Base-by-base conservation (phyloP, 495 filamentous ascomycete genomes). In the Neurospora sp. region DNA sequence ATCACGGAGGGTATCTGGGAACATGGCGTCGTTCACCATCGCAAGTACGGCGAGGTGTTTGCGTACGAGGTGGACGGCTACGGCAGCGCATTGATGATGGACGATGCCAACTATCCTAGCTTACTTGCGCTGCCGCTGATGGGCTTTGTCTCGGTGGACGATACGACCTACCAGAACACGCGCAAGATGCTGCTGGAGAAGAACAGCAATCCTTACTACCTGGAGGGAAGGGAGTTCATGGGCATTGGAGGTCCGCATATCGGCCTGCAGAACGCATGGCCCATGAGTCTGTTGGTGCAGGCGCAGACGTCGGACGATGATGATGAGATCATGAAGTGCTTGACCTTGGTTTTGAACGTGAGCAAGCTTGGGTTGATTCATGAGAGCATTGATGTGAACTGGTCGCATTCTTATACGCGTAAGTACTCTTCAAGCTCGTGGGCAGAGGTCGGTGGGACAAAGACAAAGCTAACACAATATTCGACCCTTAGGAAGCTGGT, bases 51-150 rank as follows among this genome's bases (percentile, higher is more conserved):
- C 39, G 84, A 92, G 27, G 96, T 99, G 5, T 99, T 97, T 79
- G 96, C 96, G 7, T 99, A 92, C 79, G 96, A 99, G 82, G 93
- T 98, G 16, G 96, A 99, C 79, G 96, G 96, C 1, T 99, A 96
- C 76, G 96, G 96, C 69, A 94, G 92, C 14, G 86, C 89, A 5
- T 92, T 97, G 70, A 81, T 99, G 39, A 98, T 99, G 96, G 96
- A 99, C 76, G 96, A 99, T 79, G 96, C 96, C 14, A 99, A 99
- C 76, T 88, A 98, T 44, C 96, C 96, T 1, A 97, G 94, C 0
- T 83, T 99, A 11, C 85, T 99, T 1, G 90, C 94, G 23, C 85
- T 99, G 12, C 96, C 96, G 2, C 84, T 94, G 31, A 87, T 98
- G 76, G 96, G 95, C 20, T 99, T 97, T 80, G 83, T 97, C 9